Evolutionary conservation across 164 flowering plant species (phyloP).

Genomic region (Saururus chinensis): DNA sequence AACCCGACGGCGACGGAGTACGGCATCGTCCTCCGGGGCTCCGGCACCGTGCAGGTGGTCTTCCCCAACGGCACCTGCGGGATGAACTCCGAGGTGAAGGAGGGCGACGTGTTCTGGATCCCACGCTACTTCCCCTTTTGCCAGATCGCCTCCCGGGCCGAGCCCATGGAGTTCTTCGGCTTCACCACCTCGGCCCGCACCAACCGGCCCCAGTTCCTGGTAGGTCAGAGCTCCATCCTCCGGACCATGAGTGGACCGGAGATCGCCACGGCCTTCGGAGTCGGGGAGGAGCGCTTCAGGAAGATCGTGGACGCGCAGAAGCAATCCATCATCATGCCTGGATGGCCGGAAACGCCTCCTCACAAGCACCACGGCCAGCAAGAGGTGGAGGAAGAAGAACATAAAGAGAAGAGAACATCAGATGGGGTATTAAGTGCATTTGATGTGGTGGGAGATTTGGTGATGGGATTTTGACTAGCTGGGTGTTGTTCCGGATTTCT

Average conservation of each 20-base stretch:
- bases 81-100: conserved; percentile 39
- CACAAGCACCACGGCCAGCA: neutral
- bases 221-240: conserved; percentile 54
- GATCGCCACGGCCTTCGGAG: conserved; percentile 57
- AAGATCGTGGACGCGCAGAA: conserved; percentile 34
- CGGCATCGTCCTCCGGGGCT: conserved; percentile 61
- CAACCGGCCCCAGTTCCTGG: conserved; percentile 79
- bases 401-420: neutral
- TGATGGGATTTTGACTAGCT: neutral
- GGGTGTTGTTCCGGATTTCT: neutral
- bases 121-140: conserved; percentile 91
- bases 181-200: conserved; percentile 72
- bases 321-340: conserved; percentile 51
- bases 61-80: conserved; percentile 76
- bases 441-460: neutral
- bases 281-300: conserved; percentile 21
- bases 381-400: conserved; percentile 2
- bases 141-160: conserved; percentile 70
- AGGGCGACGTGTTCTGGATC: conserved; percentile 76
- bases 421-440: no score
- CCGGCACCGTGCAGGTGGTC: conserved; percentile 60
- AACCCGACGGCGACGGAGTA: conserved; percentile 86
- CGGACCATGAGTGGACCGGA: conserved; percentile 41
- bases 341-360: conserved; percentile 30
- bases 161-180: conserved; percentile 85